Evolutionary conservation across 1,284 basidiomycete genomes (phyloP), one percentile per base, ranked within the genome.

Genomic region (Caloboletus firmus): DNA sequence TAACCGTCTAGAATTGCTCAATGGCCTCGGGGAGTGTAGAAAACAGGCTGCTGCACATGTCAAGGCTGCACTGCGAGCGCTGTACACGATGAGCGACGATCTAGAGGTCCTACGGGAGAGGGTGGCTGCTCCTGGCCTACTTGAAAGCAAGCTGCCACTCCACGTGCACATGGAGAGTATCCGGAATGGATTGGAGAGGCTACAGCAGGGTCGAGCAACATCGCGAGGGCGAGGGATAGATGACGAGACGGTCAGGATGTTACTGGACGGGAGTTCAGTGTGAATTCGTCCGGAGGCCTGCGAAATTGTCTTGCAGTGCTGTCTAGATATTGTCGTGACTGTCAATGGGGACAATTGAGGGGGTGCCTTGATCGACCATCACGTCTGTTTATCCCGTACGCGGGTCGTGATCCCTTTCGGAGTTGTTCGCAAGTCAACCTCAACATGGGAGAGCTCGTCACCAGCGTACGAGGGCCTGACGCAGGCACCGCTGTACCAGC

Each of bases 131-230:
- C 86, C 87, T 6, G 81, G 83, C 48, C 67, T 90, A 3, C 66
- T 79, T 13, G 82, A 79, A 5, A 71, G 79, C 18, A 72, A 71
- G 35, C 74, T 89, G n/a, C 85, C 87, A 4, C 70, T 85, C 4
- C 81, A 85, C 54, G 85, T 89, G 24, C 86, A 90, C 61, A 82
- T 89, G 68, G 79, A 79, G 69, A 87, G 83, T 56, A 87, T 90
- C 59, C 73, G 72, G 63, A 74, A 64, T 41, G 87, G 88, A 11
- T 62, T 89, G 60, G 79, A 86, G 59, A 76, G 87, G 62, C 61
- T 90, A 64, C 79, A 77, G 62, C 80, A 84, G 61, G 77, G 82
- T 12, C 76, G 84, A 59, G 62, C 72, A 20, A 20, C 36, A 9
- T 65, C 57, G 48, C 69, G 67, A 44, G 72, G 73, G n/a, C 73